Percentiles rank a stretch among this genome's conserved stretches.
Evolutionary conservation across 768 basidiomycete genomes (phyloP).

Genomic region (Favolaschia claudopus): DNA sequence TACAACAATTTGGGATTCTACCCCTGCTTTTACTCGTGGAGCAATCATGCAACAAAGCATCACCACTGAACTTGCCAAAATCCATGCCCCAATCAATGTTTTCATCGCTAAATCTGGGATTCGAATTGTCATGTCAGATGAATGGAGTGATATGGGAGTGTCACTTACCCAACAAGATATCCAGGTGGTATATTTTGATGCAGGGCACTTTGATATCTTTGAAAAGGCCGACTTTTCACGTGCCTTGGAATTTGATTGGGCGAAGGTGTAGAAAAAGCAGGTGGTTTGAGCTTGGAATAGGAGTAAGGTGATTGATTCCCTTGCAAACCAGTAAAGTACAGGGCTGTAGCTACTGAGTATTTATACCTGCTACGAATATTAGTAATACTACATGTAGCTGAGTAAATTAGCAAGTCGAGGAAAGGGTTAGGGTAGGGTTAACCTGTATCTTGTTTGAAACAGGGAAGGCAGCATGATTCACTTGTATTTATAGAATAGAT

Average conservation of each 20-base stretch:
- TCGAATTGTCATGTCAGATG: neutral
- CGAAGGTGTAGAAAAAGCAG: neutral
- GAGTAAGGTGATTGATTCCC: constrained; percentile 6
- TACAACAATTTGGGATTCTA: neutral
- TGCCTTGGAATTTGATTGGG: constrained; percentile 13
- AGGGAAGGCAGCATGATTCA: too few species aligned
- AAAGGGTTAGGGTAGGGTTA: neutral
- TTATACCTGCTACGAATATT: too few species aligned
- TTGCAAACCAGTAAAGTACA: constrained; percentile 2
- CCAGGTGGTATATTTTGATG: neutral
- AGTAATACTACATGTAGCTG: constrained; percentile 7
- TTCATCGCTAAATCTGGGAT: constrained; percentile 9
- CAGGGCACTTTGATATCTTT: constrained; percentile 15
- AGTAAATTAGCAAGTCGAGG: constrained; percentile 4
- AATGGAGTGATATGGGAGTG: constrained; percentile 12
- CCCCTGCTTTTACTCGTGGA: neutral
- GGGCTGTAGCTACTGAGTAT: too few species aligned
- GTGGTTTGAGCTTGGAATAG: constrained; percentile 6
- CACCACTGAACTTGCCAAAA: constrained; percentile 5
- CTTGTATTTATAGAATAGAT: too few species aligned
- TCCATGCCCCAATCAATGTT: constrained; percentile 7
- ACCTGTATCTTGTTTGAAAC: constrained; percentile 18
- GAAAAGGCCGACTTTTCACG: constrained; percentile 17
- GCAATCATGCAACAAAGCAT: neutral
- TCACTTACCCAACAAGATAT: neutral